A percentile compares a stretch with the other conserved stretches of the same genome.
Evolutionary conservation across 257 asterid species (phyloP).

Genomic region (Gentiana straminea): DNA sequence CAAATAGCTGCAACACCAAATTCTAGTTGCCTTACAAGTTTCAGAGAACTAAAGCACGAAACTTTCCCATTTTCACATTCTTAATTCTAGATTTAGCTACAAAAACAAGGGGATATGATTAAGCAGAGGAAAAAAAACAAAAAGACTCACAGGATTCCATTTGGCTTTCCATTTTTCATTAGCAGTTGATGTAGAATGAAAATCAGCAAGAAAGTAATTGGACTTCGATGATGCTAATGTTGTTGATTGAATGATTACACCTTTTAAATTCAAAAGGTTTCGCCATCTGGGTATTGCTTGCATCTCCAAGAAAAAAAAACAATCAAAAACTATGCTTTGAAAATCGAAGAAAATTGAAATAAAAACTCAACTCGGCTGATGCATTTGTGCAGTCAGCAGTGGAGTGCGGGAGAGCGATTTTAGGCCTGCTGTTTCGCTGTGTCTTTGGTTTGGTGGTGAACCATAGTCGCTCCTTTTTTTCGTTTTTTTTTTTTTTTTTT

Average conservation of each 20-base stretch:
- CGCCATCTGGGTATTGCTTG: conserved; percentile 58
- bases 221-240: conserved; percentile 19
- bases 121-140: background rate
- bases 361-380: background rate
- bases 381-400: too few relatives aligned
- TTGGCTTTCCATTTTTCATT: conserved; percentile 44
- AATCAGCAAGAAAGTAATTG: conserved; percentile 26
- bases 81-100: background rate
- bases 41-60: background rate
- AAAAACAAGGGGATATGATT: background rate
- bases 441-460: too few relatives aligned
- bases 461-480: too few relatives aligned
- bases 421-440: too few relatives aligned
- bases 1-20: background rate
- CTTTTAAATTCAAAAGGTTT: conserved; percentile 30
- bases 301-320: conserved; percentile 17
- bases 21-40: background rate
- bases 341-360: background rate
- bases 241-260: conserved; percentile 26
- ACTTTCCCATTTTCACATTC: background rate
- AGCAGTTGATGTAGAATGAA: conserved; percentile 39
- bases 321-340: background rate
- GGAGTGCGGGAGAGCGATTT: too few relatives aligned
- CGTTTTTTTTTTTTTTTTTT: too few relatives aligned
- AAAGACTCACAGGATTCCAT: conserved; percentile 37